A percentile compares a stretch with the other conserved stretches of the same genome.
These are phyloP conservation scores for Ambrosia trifida DNA, from an alignment of 129 eudicot species.

Conservation along the genomic window DNA sequence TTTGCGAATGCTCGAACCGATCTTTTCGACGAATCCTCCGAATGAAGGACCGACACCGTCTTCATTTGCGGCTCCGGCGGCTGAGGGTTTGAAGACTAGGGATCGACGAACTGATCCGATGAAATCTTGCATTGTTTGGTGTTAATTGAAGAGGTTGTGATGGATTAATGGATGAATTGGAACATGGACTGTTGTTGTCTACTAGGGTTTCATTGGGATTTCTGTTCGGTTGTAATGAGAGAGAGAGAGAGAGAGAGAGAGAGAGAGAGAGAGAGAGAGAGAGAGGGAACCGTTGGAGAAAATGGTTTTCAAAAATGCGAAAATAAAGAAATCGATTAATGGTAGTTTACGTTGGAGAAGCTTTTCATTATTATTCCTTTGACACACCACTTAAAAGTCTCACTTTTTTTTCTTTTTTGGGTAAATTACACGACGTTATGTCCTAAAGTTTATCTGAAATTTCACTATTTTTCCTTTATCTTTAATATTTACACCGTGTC, in stretches of 20 bases:
- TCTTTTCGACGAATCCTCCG: slow-evolving; percentile 79
- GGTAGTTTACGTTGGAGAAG: slow-evolving; percentile 27
- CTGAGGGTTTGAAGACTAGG: slow-evolving; percentile 72
- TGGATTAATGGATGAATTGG: slow-evolving; percentile 20
- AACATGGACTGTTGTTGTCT: slow-evolving; percentile 16
- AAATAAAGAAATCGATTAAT: slow-evolving; percentile 37
- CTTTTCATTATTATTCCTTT: slow-evolving; percentile 9
- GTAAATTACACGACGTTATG: too few species aligned
- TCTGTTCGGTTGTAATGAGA: slow-evolving; percentile 28
- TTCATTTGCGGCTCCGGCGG: slow-evolving; percentile 37
- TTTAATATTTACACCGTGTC: too few species aligned
- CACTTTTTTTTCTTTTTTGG: too few species aligned
- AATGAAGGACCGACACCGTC: slow-evolving; percentile 42
- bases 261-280: slow-evolving; percentile 33
- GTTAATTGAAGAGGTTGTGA: slow-evolving; percentile 6
- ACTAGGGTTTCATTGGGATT: slow-evolving; percentile 27
- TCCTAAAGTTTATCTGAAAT: too few species aligned
- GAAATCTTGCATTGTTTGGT: slow-evolving; percentile 69
- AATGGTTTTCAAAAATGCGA: slow-evolving; percentile 41
- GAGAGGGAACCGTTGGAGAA: slow-evolving; percentile 43
- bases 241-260: slow-evolving; percentile 27
- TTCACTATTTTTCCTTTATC: too few species aligned
- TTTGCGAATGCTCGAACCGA: slow-evolving; percentile 82
- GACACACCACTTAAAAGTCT: too few species aligned
- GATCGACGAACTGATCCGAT: slow-evolving; percentile 96